Evolutionary conservation across 2,329 filamentous ascomycete genomes (phyloP).

Genomic region (Penicillium sp.): DNA sequence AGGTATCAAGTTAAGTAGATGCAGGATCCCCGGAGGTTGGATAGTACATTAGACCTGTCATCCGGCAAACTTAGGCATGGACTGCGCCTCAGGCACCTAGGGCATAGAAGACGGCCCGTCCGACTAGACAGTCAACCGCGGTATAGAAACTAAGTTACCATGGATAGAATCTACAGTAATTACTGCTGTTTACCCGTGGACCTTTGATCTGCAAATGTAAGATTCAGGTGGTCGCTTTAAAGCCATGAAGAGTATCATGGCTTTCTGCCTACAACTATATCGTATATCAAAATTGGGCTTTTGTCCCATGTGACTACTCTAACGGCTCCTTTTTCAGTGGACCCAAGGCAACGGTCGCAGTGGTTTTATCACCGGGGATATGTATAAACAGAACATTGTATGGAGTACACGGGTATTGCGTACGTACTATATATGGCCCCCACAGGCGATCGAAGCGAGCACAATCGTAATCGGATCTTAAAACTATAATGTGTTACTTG

Average conservation of each 20-base stretch:
- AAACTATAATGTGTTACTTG: neutral
- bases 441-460: neutral
- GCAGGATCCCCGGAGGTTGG: neutral
- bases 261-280: neutral
- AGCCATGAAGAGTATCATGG: neutral
- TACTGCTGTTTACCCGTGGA: constrained; percentile 21
- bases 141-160: neutral
- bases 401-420: neutral
- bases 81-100: neutral
- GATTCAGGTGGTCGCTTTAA: neutral
- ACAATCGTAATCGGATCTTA: neutral
- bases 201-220: constrained; percentile 6
- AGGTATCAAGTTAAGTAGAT: neutral
- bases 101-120: neutral
- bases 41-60: neutral
- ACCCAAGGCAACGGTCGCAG: neutral
- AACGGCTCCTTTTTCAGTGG: neutral
- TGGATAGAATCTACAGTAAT: constrained; percentile 8
- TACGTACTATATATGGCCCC: neutral
- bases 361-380: neutral
- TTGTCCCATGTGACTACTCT: neutral
- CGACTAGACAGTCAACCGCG: neutral
- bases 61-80: neutral
- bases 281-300: neutral
- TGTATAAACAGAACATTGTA: neutral